Conservation (phyloP, 768 basidiomycete genomes). For the Kwoniella dendrophila region DNA sequence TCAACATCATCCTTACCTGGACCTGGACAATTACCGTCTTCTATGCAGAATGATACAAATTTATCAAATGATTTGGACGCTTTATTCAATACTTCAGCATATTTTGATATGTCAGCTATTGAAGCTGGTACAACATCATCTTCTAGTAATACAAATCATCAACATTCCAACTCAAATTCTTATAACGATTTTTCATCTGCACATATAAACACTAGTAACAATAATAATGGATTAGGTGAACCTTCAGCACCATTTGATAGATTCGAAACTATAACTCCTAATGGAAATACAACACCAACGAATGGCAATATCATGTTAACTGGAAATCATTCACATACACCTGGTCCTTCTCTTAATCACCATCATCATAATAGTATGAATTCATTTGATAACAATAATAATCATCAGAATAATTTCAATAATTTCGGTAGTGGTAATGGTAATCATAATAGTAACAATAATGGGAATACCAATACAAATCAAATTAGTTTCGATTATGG, state of each 20-base stretch:
- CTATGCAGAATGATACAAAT: not conserved
- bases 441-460: not conserved
- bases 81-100: constrained; percentile 53
- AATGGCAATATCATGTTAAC: constrained; percentile 29
- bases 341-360: not conserved
- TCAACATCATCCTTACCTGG: constrained; percentile 11
- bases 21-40: too few relatives aligned
- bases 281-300: too few relatives aligned
- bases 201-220: not conserved
- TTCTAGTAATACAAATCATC: not conserved
- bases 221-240: constrained; percentile 32
- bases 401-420: not conserved
- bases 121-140: constrained; percentile 34
- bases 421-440: constrained; percentile 11
- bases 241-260: constrained; percentile 43
- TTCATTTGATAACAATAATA: too few relatives aligned
- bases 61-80: constrained; percentile 47
- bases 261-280: constrained; percentile 40
- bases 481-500: constrained; percentile 35
- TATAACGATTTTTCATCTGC: too few relatives aligned
- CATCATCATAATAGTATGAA: too few relatives aligned
- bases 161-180: too few relatives aligned
- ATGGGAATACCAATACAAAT: not conserved
- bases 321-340: not conserved
- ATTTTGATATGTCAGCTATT: constrained; percentile 52